These are phyloP conservation scores for Cynara cardunculus DNA, from an alignment of 129 eudicot species.

Conservation along the genomic window DNA sequence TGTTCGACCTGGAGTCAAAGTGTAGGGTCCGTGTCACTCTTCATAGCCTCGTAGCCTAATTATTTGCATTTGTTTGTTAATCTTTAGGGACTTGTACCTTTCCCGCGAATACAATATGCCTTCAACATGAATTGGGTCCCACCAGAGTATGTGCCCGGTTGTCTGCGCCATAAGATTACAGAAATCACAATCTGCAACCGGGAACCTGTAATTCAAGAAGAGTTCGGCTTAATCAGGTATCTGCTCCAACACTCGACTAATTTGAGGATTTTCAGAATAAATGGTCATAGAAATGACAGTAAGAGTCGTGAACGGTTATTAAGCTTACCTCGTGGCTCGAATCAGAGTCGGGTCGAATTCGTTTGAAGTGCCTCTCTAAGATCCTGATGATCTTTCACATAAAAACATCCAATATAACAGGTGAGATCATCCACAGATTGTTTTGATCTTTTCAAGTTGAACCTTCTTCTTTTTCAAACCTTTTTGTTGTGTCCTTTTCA, in stretches of 20 bases:
- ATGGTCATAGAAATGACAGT: not conserved
- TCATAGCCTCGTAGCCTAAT: not conserved
- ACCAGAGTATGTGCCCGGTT: slow-evolving; percentile 17
- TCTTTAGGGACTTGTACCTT: slow-evolving; percentile 18
- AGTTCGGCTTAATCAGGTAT: slow-evolving; percentile 14
- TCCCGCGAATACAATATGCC: not conserved
- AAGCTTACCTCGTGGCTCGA: slow-evolving; percentile 13
- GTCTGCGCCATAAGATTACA: slow-evolving; percentile 7
- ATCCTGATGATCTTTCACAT: not conserved
- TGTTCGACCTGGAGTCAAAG: not conserved
- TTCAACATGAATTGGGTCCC: slow-evolving; percentile 4
- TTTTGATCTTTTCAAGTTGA: not conserved
- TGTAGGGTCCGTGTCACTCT: not conserved
- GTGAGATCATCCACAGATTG: not conserved
- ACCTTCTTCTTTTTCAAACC: not conserved
- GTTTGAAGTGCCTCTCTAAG: not conserved
- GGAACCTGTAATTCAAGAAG: slow-evolving; percentile 4
- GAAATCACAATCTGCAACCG: slow-evolving; percentile 3
- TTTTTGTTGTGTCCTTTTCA: not conserved
- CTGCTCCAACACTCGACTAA: not conserved
- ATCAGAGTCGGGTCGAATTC: slow-evolving; percentile 9
- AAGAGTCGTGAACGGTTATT: not conserved
- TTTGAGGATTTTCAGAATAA: slow-evolving; percentile 6
- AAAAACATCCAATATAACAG: not conserved
- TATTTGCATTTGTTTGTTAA: not conserved